Evolutionary conservation across 164 flowering plant species (phyloP).

Genomic region (Vitis vinifera): DNA sequence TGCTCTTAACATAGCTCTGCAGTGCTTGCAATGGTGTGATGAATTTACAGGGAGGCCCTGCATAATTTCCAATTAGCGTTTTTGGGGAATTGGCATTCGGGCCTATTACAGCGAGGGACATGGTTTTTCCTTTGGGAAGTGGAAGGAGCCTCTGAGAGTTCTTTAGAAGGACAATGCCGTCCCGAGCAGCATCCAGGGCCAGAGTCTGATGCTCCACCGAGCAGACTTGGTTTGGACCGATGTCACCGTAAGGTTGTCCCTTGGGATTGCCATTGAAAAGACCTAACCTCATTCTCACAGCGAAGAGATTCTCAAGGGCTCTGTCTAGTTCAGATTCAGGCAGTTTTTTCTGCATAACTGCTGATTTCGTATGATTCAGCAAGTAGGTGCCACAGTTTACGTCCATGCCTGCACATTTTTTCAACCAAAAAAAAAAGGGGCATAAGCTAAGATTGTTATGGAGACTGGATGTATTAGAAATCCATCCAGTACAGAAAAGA

Average conservation of each 20-base stretch:
- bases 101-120: slow-evolving; percentile 68
- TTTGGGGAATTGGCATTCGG: slow-evolving; percentile 59
- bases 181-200: slow-evolving; percentile 66
- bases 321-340: slow-evolving; percentile 51
- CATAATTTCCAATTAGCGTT: slow-evolving; percentile 66
- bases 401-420: slow-evolving; percentile 68
- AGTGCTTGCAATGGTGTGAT: slow-evolving; percentile 52
- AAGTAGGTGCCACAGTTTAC: slow-evolving; percentile 73
- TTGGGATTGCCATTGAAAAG: slow-evolving; percentile 70
- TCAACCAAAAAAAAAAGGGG: too few species aligned
- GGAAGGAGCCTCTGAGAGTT: slow-evolving; percentile 62
- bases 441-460: not conserved
- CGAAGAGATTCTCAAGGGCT: slow-evolving; percentile 76
- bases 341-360: slow-evolving; percentile 51
- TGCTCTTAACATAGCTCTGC: slow-evolving; percentile 32
- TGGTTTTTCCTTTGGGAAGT: slow-evolving; percentile 31
- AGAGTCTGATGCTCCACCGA: slow-evolving; percentile 47
- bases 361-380: slow-evolving; percentile 58
- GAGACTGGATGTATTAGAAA: too few species aligned
- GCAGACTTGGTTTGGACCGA: slow-evolving; percentile 48
- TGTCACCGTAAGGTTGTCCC: slow-evolving; percentile 38
- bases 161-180: slow-evolving; percentile 70
- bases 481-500: too few species aligned
- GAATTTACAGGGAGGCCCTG: slow-evolving; percentile 60
- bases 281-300: slow-evolving; percentile 78